phyloP scores from a whole-genome alignment of 768 basidiomycete genomes.

The Rhodotorula graminis region DNA sequence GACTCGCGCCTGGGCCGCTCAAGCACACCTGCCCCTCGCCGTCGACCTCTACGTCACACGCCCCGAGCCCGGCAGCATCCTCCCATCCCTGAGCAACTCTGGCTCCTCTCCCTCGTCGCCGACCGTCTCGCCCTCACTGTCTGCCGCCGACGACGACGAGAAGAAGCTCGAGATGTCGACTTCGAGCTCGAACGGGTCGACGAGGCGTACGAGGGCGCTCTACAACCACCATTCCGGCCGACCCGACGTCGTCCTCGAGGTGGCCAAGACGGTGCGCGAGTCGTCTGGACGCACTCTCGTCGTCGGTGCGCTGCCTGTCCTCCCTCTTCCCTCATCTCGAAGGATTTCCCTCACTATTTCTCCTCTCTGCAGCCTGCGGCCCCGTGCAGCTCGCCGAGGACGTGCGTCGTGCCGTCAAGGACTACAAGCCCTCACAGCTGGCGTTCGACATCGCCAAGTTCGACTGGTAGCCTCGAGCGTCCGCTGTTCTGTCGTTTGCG shows the following conservation, averaged over 20 bases:
- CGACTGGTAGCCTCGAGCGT: not conserved
- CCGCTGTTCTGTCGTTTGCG: no score
- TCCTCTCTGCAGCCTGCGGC: not conserved
- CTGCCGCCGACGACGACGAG: not conserved
- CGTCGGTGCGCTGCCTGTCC: not conserved
- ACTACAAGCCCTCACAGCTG: not conserved
- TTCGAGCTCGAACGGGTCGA: not conserved
- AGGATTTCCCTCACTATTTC: not conserved
- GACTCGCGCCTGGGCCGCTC: not conserved
- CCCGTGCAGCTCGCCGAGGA: not conserved
- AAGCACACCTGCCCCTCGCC: not conserved
- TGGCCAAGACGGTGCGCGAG: not conserved
- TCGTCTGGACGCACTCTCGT: not conserved
- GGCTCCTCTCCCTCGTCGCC: not conserved
- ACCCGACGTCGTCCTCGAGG: not conserved
- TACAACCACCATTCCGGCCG: not conserved
- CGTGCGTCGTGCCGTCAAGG: not conserved
- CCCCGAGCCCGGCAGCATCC: not conserved
- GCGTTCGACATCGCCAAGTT: not conserved
- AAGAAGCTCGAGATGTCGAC: not conserved
- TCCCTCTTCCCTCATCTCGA: not conserved
- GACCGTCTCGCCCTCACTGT: not conserved
- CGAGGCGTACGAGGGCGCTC: no score
- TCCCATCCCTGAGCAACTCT: not conserved
- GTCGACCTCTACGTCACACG: constrained; percentile 7